Conservation (phyloP, 495 filamentous ascomycete species). For the Pyrenula aspistea region DNA sequence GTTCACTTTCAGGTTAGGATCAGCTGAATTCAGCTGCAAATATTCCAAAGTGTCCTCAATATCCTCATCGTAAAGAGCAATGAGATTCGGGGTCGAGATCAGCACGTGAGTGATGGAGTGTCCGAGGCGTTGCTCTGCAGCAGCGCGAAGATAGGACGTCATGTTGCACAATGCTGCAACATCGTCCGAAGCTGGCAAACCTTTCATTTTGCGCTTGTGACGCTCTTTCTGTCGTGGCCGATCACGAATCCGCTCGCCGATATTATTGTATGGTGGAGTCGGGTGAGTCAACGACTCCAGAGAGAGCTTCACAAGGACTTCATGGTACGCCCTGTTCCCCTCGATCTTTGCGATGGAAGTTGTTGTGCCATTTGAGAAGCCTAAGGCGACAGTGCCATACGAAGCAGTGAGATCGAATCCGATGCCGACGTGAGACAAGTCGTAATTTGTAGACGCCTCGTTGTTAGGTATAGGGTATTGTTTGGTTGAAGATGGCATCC, state of each 20-base stretch:
- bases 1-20: not conserved
- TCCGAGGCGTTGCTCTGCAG: not conserved
- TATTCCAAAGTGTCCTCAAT: not conserved
- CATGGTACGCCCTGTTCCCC: not conserved
- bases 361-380: not conserved
- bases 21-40: not conserved
- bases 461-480: not conserved
- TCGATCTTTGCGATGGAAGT: not conserved
- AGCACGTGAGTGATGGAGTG: not conserved
- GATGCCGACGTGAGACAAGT: not conserved
- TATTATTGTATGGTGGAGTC: not conserved
- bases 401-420: not conserved
- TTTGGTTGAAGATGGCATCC: not conserved
- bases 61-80: not conserved
- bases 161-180: not conserved
- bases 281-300: not conserved
- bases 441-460: not conserved
- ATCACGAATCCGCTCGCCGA: not conserved
- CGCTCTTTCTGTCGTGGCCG: not conserved
- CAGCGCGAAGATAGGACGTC: not conserved
- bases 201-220: not conserved
- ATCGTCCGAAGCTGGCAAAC: not conserved
- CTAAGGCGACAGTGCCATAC: not conserved
- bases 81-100: not conserved
- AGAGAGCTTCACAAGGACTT: not conserved